These are phyloP conservation scores for Trichoderma aggressivum DNA, from an alignment of 2,329 filamentous ascomycete genomes.

Conservation along the genomic window DNA sequence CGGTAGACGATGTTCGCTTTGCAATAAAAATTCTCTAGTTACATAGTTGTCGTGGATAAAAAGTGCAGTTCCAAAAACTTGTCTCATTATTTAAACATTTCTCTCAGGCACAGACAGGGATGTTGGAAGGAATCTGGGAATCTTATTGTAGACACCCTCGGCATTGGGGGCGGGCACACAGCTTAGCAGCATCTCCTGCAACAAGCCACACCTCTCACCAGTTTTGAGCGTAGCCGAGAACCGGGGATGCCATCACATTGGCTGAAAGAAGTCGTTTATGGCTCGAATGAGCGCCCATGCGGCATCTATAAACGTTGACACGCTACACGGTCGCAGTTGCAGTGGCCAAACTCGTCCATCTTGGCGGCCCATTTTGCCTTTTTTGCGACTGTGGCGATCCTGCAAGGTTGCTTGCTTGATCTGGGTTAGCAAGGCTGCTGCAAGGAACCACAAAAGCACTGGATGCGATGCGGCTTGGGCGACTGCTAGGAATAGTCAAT, in stretches of 20 bases:
- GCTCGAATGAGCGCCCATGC: not conserved
- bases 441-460: not conserved
- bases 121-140: conserved; percentile 14
- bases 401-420: conserved; percentile 13
- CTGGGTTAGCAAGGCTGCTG: conserved; percentile 13
- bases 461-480: conserved; percentile 7
- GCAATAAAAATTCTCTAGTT: not conserved
- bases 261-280: not conserved
- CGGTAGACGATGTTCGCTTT: not conserved
- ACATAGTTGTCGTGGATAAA: not conserved
- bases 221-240: not conserved
- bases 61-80: not conserved
- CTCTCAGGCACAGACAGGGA: not conserved
- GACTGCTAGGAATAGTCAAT: not conserved
- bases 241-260: not conserved
- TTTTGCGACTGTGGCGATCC: conserved; percentile 10
- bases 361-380: conserved; percentile 18
- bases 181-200: conserved; percentile 9
- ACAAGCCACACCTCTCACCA: conserved; percentile 3
- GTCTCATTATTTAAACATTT: conserved; percentile 3
- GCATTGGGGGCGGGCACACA: conserved; percentile 15
- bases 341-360: not conserved
- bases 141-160: conserved; percentile 7
- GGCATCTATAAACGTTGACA: conserved; percentile 1
- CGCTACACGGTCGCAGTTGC: not conserved